A percentile compares a stretch with the other conserved stretches of the same genome.
Conservation (phyloP, 345 rosid genomes). For the Arabidopsis thaliana region TAIR10.1 NC_003070.9:16932001-16932500, state of each 20-base stretch:
- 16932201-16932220: neutral
- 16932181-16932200: neutral
- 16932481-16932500: too few relatives aligned
- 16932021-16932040: neutral
- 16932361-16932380: too few relatives aligned
- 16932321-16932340: neutral
- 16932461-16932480: too few relatives aligned
- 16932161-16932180: neutral
- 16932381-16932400: too few relatives aligned
- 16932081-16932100: neutral
- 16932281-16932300: neutral
- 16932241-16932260: neutral
- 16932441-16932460: neutral
- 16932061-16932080: neutral
- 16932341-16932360: too few relatives aligned
- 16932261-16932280: too few relatives aligned
- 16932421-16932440: neutral
- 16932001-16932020: neutral
- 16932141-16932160: neutral
- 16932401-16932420: too few relatives aligned
- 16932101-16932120: too few relatives aligned
- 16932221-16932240: too few relatives aligned
- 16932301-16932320: neutral
- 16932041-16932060: neutral
- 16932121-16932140: too few relatives aligned